These are phyloP conservation scores for Tausonia pullulans DNA, from an alignment of 1,284 basidiomycete species.

Conservation along the genomic window DNA sequence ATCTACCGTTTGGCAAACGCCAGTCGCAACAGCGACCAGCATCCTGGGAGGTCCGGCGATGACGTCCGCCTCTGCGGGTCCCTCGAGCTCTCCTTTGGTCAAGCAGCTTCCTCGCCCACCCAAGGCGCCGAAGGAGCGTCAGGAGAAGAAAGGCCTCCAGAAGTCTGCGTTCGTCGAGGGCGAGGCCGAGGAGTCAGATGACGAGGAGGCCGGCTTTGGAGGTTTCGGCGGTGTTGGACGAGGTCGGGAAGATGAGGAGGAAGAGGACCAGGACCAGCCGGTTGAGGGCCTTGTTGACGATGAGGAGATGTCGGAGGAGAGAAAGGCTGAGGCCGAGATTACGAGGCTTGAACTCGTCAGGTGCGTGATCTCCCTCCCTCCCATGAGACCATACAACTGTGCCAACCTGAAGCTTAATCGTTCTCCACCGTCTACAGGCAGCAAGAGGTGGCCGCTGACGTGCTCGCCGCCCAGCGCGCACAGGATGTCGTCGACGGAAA, in stretches of 20 bases:
- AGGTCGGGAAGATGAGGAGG: constrained; percentile 7
- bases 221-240: background rate
- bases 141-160: background rate
- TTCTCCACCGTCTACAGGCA: background rate
- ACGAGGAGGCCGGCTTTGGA: constrained; percentile 15
- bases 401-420: background rate
- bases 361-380: background rate
- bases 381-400: background rate
- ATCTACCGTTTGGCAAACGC: background rate
- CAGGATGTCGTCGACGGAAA: constrained; percentile 15
- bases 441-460: constrained; percentile 12
- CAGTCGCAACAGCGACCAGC: background rate
- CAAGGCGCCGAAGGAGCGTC: background rate
- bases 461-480: background rate
- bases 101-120: background rate
- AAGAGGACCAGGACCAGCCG: constrained; percentile 10
- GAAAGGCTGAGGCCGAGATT: background rate
- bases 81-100: background rate
- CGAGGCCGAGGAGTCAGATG: constrained; percentile 14
- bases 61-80: background rate
- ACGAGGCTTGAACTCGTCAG: background rate
- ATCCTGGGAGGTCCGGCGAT: background rate
- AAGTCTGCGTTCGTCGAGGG: constrained; percentile 5
- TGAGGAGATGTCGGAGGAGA: constrained; percentile 8
- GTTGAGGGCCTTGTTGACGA: constrained; percentile 17